A percentile compares a stretch with the other conserved stretches of the same genome.
phyloP scores from a whole-genome alignment of 202 grass and related monocot species.

The Carex sylvatica region DNA sequence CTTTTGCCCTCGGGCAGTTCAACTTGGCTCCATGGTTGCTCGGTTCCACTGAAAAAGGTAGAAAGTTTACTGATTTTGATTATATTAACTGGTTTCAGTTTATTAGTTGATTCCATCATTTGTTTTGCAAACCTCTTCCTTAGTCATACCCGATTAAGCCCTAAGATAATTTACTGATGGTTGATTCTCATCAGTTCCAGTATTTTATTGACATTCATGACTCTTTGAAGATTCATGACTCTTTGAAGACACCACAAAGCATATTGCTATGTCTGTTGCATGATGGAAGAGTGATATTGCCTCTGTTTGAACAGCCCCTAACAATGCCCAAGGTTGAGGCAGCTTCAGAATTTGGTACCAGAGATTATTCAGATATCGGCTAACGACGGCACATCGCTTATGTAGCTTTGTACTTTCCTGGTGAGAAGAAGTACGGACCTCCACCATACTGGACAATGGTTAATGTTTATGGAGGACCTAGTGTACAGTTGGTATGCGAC shows the following conservation, averaged over 20 bases:
- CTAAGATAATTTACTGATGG: no score
- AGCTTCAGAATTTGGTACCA: conserved; percentile 69
- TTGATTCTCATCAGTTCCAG: conserved; percentile 54
- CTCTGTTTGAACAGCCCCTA: conserved; percentile 71
- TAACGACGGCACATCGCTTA: conserved; percentile 78
- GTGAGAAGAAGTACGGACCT: conserved; percentile 78
- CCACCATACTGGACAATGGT: conserved; percentile 87
- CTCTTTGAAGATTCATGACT: conserved; percentile 93
- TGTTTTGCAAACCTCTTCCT: no score
- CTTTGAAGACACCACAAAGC: conserved; percentile 68
- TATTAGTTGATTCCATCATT: no score
- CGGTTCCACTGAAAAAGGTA: no score
- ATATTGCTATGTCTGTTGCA: conserved; percentile 73
- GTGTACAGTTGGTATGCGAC: conserved; percentile 86
- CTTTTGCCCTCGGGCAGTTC: no score
- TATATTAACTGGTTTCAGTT: no score
- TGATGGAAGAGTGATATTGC: conserved; percentile 82
- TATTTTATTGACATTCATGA: conserved; percentile 92
- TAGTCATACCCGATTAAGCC: no score
- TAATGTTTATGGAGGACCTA: conserved; percentile 84
- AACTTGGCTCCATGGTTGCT: no score
- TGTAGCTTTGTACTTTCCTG: conserved; percentile 80
- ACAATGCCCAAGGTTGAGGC: conserved; percentile 50
- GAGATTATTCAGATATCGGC: conserved; percentile 83
- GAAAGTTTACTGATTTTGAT: no score